Evolutionary conservation across 192 early-diverging fungal genomes (phyloP).

Genomic region (Podochytrium sp.): DNA sequence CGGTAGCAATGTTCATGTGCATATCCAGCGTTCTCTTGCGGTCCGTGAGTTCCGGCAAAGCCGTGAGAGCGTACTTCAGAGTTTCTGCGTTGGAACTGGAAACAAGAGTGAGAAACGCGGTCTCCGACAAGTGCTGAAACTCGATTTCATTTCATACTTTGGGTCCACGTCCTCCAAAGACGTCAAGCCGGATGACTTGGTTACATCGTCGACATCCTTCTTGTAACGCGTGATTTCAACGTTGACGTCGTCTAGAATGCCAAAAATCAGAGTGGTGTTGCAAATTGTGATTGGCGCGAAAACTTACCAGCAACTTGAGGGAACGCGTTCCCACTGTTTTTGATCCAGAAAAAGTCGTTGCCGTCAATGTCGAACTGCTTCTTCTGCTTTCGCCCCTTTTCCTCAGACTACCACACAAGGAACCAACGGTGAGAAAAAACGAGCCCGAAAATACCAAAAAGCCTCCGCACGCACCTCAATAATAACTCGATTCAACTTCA

Average conservation of each 20-base stretch:
- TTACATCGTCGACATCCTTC: conserved; percentile 91
- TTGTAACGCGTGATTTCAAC: conserved; percentile 92
- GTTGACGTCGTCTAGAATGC: conserved; percentile 85
- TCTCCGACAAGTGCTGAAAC: too few relatives aligned
- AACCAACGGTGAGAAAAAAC: not conserved
- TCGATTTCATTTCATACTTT: conserved; percentile 39
- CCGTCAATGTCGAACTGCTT: conserved; percentile 88
- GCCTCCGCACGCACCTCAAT: conserved; percentile 62
- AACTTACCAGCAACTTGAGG: conserved; percentile 89
- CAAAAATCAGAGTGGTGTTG: too few relatives aligned
- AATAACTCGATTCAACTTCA: conserved; percentile 87
- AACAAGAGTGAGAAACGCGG: not conserved
- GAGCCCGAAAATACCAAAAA: too few relatives aligned
- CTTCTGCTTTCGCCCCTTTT: conserved; percentile 60
- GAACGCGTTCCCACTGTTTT: conserved; percentile 90
- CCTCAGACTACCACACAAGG: conserved; percentile 44
- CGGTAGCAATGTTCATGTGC: conserved; percentile 98
- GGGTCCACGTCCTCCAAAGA: conserved; percentile 77
- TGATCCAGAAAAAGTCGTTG: conserved; percentile 92
- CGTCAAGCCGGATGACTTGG: conserved; percentile 80
- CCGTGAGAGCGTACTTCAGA: conserved; percentile 87
- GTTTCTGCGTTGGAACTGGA: conserved; percentile 80
- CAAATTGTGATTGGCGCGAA: not conserved
- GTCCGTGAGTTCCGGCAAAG: conserved; percentile 93
- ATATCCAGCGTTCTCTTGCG: conserved; percentile 93